A percentile compares a stretch with the other conserved stretches of the same genome.
Conservation (phyloP, 441 rosid genomes). For the Populus hybrid region DNA sequence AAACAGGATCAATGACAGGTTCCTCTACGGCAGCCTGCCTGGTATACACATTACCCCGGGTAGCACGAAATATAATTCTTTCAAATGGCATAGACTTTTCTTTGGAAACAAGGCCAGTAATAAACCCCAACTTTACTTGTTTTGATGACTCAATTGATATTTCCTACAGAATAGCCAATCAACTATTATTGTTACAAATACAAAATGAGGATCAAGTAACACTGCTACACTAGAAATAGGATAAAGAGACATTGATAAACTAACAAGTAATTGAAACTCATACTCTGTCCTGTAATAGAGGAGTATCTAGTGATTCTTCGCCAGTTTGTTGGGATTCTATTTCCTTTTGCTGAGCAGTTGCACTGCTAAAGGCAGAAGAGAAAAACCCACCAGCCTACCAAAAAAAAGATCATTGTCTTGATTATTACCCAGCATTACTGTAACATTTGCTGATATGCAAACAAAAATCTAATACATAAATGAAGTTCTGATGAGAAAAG, state of each 20-base stretch:
- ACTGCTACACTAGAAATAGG: background rate
- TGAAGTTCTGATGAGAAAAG: constrained; percentile 2
- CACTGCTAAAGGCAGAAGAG: constrained; percentile 58
- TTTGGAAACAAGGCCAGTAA: constrained; percentile 81
- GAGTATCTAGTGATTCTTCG: constrained; percentile 71
- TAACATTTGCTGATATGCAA: background rate
- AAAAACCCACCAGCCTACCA: constrained; percentile 77
- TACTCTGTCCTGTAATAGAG: constrained; percentile 69
- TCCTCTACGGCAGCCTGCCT: constrained; percentile 69
- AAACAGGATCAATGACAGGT: constrained; percentile 79
- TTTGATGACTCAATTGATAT: constrained; percentile 64
- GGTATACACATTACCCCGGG: constrained; percentile 85
- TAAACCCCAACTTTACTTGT: constrained; percentile 83
- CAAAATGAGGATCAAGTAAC: constrained; percentile 7
- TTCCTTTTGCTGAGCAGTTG: constrained; percentile 73
- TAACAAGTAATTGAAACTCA: background rate
- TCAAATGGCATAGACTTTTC: no score
- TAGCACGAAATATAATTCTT: no score
- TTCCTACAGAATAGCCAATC: constrained; percentile 43
- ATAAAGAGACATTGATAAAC: background rate
- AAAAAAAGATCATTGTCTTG: constrained; percentile 16
- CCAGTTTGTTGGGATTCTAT: constrained; percentile 45
- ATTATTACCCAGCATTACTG: no score
- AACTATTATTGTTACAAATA: constrained; percentile 12
- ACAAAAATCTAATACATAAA: background rate